These are phyloP conservation scores for Suillus spraguei DNA, from an alignment of 768 basidiomycete species.

Conservation along the genomic window DNA sequence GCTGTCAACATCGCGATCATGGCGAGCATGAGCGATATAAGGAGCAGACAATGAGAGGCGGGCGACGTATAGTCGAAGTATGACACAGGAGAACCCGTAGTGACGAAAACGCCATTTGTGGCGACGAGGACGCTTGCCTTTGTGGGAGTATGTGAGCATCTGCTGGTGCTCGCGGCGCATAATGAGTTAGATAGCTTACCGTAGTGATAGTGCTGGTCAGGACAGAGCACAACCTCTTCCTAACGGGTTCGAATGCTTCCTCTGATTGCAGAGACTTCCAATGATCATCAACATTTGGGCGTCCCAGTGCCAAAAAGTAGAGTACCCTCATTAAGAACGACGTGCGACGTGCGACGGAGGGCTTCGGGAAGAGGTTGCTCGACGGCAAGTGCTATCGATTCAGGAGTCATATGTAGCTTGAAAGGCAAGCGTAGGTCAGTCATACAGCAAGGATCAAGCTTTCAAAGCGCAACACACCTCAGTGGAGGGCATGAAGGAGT, in stretches of 20 bases:
- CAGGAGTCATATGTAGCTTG: background rate
- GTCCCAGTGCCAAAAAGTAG: background rate
- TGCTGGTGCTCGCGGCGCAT: background rate
- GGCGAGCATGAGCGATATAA: background rate
- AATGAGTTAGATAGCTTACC: background rate
- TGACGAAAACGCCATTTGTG: background rate
- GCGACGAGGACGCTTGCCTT: background rate
- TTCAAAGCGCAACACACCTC: background rate
- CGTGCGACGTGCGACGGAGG: background rate
- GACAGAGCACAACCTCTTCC: background rate
- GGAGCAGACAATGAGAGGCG: background rate
- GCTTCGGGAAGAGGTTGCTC: background rate
- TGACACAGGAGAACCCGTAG: background rate
- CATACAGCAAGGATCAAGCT: background rate
- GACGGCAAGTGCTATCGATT: background rate
- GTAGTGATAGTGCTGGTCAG: background rate
- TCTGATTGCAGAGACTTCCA: background rate
- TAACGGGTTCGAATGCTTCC: background rate
- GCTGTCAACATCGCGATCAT: too few species aligned
- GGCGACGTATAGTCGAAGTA: background rate
- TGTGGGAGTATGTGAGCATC: background rate
- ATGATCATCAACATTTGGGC: background rate
- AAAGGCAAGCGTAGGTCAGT: background rate
- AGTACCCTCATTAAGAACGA: background rate
- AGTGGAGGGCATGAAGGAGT: background rate